phyloP scores from a whole-genome alignment of 305 asterid genomes.

The Petunia hybrid region DNA sequence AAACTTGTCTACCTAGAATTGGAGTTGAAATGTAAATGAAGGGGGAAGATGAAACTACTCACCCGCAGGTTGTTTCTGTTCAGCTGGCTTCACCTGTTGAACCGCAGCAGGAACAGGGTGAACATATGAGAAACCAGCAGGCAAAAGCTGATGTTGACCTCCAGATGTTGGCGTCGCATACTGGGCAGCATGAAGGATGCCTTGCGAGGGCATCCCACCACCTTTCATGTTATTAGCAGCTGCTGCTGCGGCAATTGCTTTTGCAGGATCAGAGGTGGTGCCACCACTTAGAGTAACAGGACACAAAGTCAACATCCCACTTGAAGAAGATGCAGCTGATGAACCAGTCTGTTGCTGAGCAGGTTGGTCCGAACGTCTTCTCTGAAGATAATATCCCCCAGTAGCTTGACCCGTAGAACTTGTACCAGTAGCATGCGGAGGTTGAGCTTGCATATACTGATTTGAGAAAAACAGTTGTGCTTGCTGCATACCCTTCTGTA shows the following conservation, averaged over 20 bases:
- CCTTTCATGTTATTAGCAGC: constrained; percentile 73
- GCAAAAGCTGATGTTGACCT: constrained; percentile 54
- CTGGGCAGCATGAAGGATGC: constrained; percentile 62
- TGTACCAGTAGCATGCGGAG: constrained; percentile 52
- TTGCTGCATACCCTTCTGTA: constrained; percentile 62
- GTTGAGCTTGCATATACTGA: constrained; percentile 64
- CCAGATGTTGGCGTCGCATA: constrained; percentile 65
- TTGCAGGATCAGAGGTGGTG: constrained; percentile 83
- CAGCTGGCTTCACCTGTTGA: constrained; percentile 75
- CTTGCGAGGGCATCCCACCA: constrained; percentile 58
- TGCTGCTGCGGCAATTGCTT: constrained; percentile 74
- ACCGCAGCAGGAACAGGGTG: constrained; percentile 75
- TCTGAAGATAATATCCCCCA: constrained; percentile 63
- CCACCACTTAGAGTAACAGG: constrained; percentile 52
- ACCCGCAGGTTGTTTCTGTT: constrained; percentile 94
- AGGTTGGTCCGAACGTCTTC: constrained; percentile 57
- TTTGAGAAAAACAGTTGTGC: constrained; percentile 70
- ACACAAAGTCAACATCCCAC: constrained; percentile 59
- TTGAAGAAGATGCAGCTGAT: constrained; percentile 54
- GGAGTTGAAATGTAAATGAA: constrained; percentile 31
- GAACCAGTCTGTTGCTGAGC: constrained; percentile 56
- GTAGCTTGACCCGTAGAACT: constrained; percentile 51
- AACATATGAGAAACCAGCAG: constrained; percentile 73
- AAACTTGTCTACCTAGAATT: constrained; percentile 29
- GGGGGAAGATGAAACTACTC: constrained; percentile 37